Evolutionary conservation across 2,329 filamentous ascomycete species (phyloP), one percentile per base, ranked within the genome.

Genomic region (Fusarium subglutinans): DNA sequence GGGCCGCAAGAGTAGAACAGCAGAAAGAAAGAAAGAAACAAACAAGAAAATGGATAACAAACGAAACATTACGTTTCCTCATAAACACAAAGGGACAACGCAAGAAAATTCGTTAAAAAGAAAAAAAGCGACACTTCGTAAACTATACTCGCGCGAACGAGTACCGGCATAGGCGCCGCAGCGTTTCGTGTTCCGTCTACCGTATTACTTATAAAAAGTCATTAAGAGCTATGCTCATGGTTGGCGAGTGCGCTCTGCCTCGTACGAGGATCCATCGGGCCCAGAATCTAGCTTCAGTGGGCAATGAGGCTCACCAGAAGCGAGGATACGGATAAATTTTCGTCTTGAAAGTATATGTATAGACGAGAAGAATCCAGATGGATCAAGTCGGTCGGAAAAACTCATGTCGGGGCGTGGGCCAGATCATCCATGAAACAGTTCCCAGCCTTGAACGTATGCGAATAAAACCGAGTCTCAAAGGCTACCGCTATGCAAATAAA

Each of bases 401-500:
- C 53, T 56, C 26, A 65, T 69, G 51, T 62, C 40, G 57, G 66
- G 57, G 53, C 56, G 41, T 65, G 28, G 40, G 54, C 48, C 53
- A 55, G 43, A 56, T 53, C 65, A 53, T 65, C 63, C 56, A 66
- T 64, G 40, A 66, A 68, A 62, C 47, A 54, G 43, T 47, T 63
- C 53, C 64, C 59, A 63, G 63, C 72, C 57, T 44, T 55, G 56
- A 60, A 69, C 70, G 45, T 66, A 74, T 69, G 65, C 26, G 59
- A 72, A 70, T 62, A 66, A 72, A 69, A 65, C 69, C 48, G 64
- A 62, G 63, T 73, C 74, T 69, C 72, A 58, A 71, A 69, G 75
- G 79, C 80, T 79, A 76, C 81, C 80, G 80, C 81, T 82, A 83
- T 83, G 81, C 82, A 83, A 81, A 78, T 72, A 77, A 77, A 79